These are phyloP conservation scores for Solanum hybrid DNA, from an alignment of 305 asterid species.

Conservation along the genomic window DNA sequence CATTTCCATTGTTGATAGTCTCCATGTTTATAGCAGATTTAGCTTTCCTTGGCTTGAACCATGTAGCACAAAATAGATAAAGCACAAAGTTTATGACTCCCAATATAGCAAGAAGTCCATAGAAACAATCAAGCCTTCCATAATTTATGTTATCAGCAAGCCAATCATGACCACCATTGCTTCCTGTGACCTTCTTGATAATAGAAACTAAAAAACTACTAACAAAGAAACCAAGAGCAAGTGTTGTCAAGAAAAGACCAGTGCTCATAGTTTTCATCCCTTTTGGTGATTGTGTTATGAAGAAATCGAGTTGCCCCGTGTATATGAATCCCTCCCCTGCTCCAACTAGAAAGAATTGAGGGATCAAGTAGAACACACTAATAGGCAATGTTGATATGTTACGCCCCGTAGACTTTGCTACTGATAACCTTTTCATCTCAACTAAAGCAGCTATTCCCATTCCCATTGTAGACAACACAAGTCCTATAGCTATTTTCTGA, in stretches of 20 bases:
- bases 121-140: slow-evolving; percentile 29
- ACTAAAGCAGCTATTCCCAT: slow-evolving; percentile 27
- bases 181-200: slow-evolving; percentile 21
- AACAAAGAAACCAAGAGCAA: slow-evolving; percentile 35
- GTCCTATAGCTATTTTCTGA: slow-evolving; percentile 30
- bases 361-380: slow-evolving; percentile 29
- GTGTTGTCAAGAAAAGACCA: slow-evolving; percentile 34
- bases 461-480: slow-evolving; percentile 23
- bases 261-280: slow-evolving; percentile 52
- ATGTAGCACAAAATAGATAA: slow-evolving; percentile 15
- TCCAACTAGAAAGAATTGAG: slow-evolving; percentile 40
- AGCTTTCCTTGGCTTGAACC: slow-evolving; percentile 22
- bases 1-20: slow-evolving; percentile 1
- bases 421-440: slow-evolving; percentile 22
- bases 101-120: slow-evolving; percentile 27
- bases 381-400: slow-evolving; percentile 12
- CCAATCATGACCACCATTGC: slow-evolving; percentile 25
- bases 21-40: slow-evolving; percentile 11
- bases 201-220: slow-evolving; percentile 33
- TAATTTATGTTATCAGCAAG: slow-evolving; percentile 26
- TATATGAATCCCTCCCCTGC: slow-evolving; percentile 40
- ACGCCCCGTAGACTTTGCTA: slow-evolving; percentile 12
- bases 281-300: slow-evolving; percentile 35
- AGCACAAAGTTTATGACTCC: slow-evolving; percentile 21
- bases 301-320: slow-evolving; percentile 43